Evolutionary conservation across 352 stramenopile species (phyloP), one percentile per base, ranked within the genome.

Genomic region (Phytophthora foliorum): DNA sequence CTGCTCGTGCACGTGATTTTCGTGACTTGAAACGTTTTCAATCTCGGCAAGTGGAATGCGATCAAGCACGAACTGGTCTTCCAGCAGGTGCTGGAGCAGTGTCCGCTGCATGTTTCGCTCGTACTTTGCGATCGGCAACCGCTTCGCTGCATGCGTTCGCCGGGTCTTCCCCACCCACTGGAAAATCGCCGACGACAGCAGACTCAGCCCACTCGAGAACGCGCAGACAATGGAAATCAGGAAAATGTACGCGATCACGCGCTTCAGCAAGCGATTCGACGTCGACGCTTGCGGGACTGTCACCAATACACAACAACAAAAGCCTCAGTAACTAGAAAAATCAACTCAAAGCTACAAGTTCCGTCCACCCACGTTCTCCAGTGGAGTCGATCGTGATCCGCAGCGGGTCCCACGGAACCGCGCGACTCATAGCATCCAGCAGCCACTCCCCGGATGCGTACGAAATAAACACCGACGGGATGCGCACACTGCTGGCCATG

Each of bases 211-310:
- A 51, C 84, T 94, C 17, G 83, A 94, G 52, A 94, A 86, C 14
- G 85, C 84, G 56, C 84, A 94, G 68, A 94, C 82, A 13, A 90
- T 80, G 2, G 84, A 93, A 46, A 92, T 87, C 46, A 92, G 69
- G 50, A 93, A 92, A 51, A 91, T 77, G 63, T 91, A 94, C 25
- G 83, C 84, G 19, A 93, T 72, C 24, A 84, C 80, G 32, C 83
- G 85, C 69, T 93, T 92, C 24, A 92, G 50, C 34, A 92, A 48
- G 22, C 80, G 77, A 57, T 89, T 88, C 49, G 74, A 84, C 53
- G 80, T 84, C 34, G 81, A 83, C 24, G 81, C 64, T 52, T 82
- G 72, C 3, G 75, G 79, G 7, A 92, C 86, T 92, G 46, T 10
- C 19, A 11, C 42, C 24, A 49, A 11, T 45, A 54, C 38, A 63